Base-by-base conservation (phyloP, 345 rosid genomes). In the Pelargonium nanum region DNA sequence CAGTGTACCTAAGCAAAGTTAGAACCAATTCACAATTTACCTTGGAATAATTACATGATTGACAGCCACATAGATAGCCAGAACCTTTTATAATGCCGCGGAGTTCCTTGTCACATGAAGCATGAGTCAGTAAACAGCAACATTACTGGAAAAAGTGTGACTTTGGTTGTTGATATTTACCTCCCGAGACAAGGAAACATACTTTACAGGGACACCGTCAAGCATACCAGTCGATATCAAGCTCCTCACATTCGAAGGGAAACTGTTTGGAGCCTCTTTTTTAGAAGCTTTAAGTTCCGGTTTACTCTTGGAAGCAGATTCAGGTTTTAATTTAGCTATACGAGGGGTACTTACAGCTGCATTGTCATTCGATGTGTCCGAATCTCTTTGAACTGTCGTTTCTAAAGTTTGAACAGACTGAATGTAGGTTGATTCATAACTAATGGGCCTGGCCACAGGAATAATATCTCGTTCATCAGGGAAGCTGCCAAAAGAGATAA, bases 191-290 rank as follows among this genome's bases (percentile, higher is more conserved):
- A 82, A 65, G 44, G 96, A 65, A 63, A 86, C 72, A 44, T 91
- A 91, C 79, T 86, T 91, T 69, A 88, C 92, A 25, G 95, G 92
- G 52, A 88, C 87, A 4, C 95, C 91, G 64, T 91, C 96, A 3
- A 88, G 96, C 92, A 85, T 88, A 64, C 95, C 96, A 20, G 98
- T 91, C 50, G 92, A 85, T 73, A 92, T 80, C 77, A 89, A 78
- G 74, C 95, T 88, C 74, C 93, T 86, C 24, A 92, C 95, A 55
- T 88, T 92, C 32, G 96, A 86, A 67, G 98, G 98, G 67, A 92
- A 92, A 79, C 89, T 83, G 55, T 91, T 86, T 55, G 87, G 87
- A 59, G 93, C 87, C 67, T 88, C 95, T 67, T 85, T 89, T 75
- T 64, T 82, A 53, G 80, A 69, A n/a, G 77, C 16, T 77, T 86